phyloP scores from a whole-genome alignment of 306 rosid genomes.

The Fagus crenata region DNA sequence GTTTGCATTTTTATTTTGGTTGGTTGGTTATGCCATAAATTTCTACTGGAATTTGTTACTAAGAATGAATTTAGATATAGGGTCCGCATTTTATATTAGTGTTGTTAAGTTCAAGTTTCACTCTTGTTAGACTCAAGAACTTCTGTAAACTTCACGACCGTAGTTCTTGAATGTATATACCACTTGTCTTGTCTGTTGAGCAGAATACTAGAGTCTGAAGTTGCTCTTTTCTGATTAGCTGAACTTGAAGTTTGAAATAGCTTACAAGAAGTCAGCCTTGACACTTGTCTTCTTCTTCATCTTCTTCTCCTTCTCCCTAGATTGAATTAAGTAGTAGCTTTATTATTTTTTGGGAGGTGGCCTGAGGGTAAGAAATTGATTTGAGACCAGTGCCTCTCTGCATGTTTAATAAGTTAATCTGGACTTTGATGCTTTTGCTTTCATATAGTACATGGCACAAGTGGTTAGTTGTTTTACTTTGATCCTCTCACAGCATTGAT shows the following conservation, averaged over 20 bases:
- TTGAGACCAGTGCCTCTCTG: not conserved
- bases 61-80: not conserved
- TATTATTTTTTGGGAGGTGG: not conserved
- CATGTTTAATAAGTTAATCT: not conserved
- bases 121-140: not conserved
- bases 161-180: not conserved
- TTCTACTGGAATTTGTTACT: not conserved
- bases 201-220: not conserved
- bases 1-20: not conserved
- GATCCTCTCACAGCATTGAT: conserved; percentile 7
- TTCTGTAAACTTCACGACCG: not conserved
- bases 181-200: not conserved
- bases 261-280: not conserved
- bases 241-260: not conserved
- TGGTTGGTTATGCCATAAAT: not conserved
- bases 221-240: not conserved
- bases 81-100: not conserved
- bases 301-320: too few species aligned
- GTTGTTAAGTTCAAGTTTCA: not conserved
- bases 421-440: not conserved
- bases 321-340: not conserved
- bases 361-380: not conserved
- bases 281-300: too few species aligned
- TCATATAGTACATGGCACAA: not conserved
- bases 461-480: not conserved